phyloP scores from a whole-genome alignment of 129 eudicot genomes.

The Chrysanthemum makinoi region DNA sequence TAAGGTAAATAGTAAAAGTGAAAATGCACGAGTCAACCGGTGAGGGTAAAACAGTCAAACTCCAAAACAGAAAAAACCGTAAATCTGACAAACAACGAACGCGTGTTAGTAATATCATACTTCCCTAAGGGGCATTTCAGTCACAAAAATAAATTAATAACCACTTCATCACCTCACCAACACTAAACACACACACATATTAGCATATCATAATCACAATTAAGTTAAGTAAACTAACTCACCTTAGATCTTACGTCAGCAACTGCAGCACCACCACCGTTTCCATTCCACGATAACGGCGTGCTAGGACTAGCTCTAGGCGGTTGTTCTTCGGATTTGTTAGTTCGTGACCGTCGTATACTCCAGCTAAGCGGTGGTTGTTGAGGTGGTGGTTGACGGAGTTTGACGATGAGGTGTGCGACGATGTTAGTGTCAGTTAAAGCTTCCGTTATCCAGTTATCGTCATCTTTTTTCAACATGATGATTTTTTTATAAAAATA shows the following conservation, averaged over 20 bases:
- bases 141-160: slow-evolving; percentile 42
- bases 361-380: slow-evolving; percentile 46
- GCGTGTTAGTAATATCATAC: slow-evolving; percentile 30
- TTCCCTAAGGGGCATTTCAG: slow-evolving; percentile 32
- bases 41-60: slow-evolving; percentile 38
- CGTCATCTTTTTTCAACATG: slow-evolving; percentile 8
- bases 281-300: slow-evolving; percentile 70
- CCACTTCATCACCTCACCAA: slow-evolving; percentile 17
- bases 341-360: slow-evolving; percentile 58
- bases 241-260: slow-evolving; percentile 63
- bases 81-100: slow-evolving; percentile 37
- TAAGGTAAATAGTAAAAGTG: too few relatives aligned
- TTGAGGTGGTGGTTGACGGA: slow-evolving; percentile 21
- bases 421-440: slow-evolving; percentile 38
- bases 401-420: slow-evolving; percentile 45
- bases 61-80: slow-evolving; percentile 33
- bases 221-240: not conserved
- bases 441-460: slow-evolving; percentile 47
- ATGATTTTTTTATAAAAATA: too few relatives aligned
- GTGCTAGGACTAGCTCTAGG: slow-evolving; percentile 65
- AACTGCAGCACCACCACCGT: slow-evolving; percentile 38
- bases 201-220: not conserved
- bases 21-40: too few relatives aligned
- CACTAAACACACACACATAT: not conserved
- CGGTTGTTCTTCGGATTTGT: slow-evolving; percentile 21